Conservation (phyloP, 2,329 filamentous ascomycete species). For the Eutypella sp. region DNA sequence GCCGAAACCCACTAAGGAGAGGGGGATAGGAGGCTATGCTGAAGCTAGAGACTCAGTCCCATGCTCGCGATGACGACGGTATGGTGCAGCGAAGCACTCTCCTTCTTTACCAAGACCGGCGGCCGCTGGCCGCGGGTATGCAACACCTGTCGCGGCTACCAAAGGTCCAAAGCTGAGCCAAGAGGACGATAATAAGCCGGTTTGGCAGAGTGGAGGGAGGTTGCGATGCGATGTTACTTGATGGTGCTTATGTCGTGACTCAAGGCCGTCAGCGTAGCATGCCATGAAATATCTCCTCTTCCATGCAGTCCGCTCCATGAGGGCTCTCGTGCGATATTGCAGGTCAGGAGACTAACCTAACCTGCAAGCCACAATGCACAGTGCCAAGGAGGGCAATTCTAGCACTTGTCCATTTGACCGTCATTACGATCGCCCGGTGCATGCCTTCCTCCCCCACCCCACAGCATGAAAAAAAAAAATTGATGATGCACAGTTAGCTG, state of each 20-base stretch:
- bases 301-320: neutral
- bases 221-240: neutral
- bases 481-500: neutral
- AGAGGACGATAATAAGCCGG: neutral
- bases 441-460: neutral
- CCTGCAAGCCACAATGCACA: neutral
- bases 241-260: neutral
- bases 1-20: no score
- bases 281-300: neutral
- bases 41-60: no score
- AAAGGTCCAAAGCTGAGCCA: no score
- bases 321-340: neutral
- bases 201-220: neutral
- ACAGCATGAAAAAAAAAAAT: neutral
- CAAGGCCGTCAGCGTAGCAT: neutral
- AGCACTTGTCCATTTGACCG: neutral
- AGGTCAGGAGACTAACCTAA: neutral
- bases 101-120: no score
- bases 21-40: no score
- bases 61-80: no score
- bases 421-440: neutral
- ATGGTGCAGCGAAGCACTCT: no score
- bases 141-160: no score
- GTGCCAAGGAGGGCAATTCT: neutral
- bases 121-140: no score